Evolutionary conservation across 208 protist genomes (phyloP).

Genomic region (Angomonas desouzai): DNA sequence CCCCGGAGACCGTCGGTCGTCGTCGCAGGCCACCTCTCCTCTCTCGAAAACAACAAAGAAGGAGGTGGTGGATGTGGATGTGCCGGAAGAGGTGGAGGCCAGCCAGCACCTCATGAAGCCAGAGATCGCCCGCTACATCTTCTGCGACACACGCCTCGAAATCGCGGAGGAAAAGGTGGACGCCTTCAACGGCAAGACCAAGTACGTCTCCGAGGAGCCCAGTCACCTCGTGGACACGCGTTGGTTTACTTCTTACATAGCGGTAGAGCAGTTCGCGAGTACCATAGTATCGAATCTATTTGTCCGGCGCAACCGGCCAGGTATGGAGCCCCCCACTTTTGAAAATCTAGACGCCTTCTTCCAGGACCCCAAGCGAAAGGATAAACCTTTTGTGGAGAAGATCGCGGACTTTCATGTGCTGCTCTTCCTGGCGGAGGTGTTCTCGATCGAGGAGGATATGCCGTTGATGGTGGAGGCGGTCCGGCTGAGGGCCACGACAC

Average conservation of each 20-base stretch:
- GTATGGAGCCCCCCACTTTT: conserved; percentile 65
- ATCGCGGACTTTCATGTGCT: conserved; percentile 91
- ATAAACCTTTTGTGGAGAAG: conserved; percentile 59
- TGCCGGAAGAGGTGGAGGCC: not conserved
- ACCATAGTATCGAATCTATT: conserved; percentile 74
- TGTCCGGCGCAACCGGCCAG: conserved; percentile 79
- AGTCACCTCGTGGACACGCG: conserved; percentile 71
- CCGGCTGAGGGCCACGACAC: conserved; percentile 29
- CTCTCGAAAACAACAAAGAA: not conserved
- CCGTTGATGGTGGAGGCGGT: conserved; percentile 43
- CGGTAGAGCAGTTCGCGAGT: conserved; percentile 81
- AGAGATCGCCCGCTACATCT: conserved; percentile 35
- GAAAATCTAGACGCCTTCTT: conserved; percentile 75
- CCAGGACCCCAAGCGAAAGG: conserved; percentile 65
- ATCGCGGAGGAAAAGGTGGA: conserved; percentile 74
- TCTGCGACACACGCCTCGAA: conserved; percentile 59
- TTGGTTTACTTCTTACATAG: conserved; percentile 88
- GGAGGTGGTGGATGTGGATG: not conserved
- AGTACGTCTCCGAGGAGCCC: conserved; percentile 58
- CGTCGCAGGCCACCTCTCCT: not conserved
- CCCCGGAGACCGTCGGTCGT: not conserved
- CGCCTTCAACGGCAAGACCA: conserved; percentile 42
- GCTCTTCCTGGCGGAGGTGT: conserved; percentile 72
- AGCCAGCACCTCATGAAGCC: conserved; percentile 18
- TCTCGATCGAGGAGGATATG: conserved; percentile 58